A percentile compares a stretch with the other conserved stretches of the same genome.
Conservation (phyloP, 164 flowering plant genomes). For the Magnolia officinalis region DNA sequence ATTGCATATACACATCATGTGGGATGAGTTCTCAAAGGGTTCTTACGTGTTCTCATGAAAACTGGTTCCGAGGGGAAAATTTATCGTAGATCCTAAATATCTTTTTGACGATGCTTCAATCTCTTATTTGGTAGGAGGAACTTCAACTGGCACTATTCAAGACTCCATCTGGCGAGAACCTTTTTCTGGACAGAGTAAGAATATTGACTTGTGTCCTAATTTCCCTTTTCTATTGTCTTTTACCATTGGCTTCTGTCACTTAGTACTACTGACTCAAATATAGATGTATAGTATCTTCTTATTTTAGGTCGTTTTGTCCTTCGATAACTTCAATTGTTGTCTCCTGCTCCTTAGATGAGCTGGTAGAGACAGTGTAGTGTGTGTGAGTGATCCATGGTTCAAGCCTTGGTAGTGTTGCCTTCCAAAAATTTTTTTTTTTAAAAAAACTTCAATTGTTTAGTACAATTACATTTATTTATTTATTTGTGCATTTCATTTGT, state of each 20-base stretch:
- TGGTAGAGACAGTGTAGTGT: too few species aligned
- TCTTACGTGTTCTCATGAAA: too few species aligned
- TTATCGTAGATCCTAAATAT: too few species aligned
- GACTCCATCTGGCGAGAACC: constrained; percentile 57
- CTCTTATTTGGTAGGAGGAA: constrained; percentile 55
- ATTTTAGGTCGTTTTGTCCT: not conserved
- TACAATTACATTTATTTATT: not conserved
- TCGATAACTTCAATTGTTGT: not conserved
- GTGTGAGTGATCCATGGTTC: too few species aligned
- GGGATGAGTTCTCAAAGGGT: too few species aligned
- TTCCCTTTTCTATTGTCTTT: not conserved
- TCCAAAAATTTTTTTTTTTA: too few species aligned
- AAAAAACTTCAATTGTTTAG: not conserved
- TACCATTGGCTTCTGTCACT: not conserved
- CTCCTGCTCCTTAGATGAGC: too few species aligned
- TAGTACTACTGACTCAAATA: not conserved
- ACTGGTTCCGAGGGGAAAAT: too few species aligned
- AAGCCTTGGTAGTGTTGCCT: too few species aligned
- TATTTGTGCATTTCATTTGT: not conserved
- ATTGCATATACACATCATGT: too few species aligned
- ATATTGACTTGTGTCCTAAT: not conserved
- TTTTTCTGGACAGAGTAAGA: constrained; percentile 73
- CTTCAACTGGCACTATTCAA: constrained; percentile 68
- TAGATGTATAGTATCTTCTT: not conserved
- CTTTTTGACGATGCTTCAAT: not conserved